Evolutionary conservation across 495 filamentous ascomycete genomes (phyloP).

Genomic region (Aspergillus hancockii): DNA sequence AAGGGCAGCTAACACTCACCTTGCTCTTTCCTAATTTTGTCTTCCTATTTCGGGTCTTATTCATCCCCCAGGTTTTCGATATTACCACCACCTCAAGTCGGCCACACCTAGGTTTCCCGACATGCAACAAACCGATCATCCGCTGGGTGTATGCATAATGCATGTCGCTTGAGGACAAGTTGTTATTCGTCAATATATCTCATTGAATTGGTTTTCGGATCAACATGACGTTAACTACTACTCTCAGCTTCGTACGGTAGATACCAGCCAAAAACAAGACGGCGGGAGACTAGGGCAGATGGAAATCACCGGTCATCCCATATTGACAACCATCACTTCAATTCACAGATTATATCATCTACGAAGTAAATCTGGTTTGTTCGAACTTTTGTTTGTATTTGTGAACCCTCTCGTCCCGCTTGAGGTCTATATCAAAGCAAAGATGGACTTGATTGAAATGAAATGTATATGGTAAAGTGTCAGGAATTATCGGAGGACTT

Average conservation of each 20-base stretch:
- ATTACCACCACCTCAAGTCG: not conserved
- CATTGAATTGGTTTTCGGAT: not conserved
- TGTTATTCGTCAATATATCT: not conserved
- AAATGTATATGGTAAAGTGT: not conserved
- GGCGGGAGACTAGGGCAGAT: not conserved
- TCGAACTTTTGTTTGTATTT: constrained; percentile 2
- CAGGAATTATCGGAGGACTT: constrained; percentile 3
- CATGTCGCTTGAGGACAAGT: not conserved
- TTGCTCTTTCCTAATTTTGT: not conserved
- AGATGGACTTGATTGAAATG: constrained; percentile 7
- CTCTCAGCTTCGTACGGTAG: not conserved
- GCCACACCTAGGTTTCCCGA: not conserved
- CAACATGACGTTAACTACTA: not conserved
- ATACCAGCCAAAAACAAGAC: no score
- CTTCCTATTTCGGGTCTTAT: not conserved
- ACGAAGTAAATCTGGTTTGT: not conserved
- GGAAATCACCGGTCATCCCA: not conserved
- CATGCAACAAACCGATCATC: not conserved
- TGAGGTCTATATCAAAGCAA: constrained; percentile 15
- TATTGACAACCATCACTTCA: not conserved
- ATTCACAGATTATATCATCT: not conserved
- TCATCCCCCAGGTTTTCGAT: not conserved
- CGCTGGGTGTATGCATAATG: not conserved
- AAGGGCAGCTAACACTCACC: not conserved
- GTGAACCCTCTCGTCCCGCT: not conserved